These are phyloP conservation scores for Tolypocladium tropicale DNA, from an alignment of 2,329 filamentous ascomycete genomes.

Conservation along the genomic window DNA sequence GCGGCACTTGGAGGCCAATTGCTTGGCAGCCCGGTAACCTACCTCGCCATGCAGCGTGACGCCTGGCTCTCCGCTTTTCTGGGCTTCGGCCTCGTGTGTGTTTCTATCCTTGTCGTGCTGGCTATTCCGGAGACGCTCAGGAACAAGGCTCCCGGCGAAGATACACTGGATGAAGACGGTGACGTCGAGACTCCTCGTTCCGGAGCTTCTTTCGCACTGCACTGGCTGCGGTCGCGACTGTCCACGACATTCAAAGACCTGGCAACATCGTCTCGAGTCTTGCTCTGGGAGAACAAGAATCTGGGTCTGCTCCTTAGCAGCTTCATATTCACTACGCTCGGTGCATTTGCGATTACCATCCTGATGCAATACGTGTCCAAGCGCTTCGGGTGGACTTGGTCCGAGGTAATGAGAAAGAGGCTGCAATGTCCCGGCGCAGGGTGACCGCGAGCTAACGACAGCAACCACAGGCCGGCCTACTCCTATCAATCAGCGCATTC, in stretches of 20 bases:
- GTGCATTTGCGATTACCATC: slow-evolving; percentile 4
- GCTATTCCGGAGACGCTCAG: not conserved
- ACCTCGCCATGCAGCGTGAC: not conserved
- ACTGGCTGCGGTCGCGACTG: not conserved
- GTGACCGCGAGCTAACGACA: not conserved
- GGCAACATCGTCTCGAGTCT: not conserved
- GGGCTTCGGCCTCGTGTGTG: not conserved
- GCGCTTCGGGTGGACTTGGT: slow-evolving; percentile 7
- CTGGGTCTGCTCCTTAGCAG: not conserved
- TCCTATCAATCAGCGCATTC: slow-evolving; percentile 2
- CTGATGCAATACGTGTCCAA: slow-evolving; percentile 8
- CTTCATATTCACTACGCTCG: slow-evolving; percentile 3
- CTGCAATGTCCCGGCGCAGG: not conserved
- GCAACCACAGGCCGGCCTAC: not conserved
- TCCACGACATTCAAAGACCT: not conserved
- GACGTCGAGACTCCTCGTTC: not conserved
- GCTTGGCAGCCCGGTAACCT: not conserved
- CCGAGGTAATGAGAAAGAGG: slow-evolving; percentile 1
- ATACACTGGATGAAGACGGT: not conserved
- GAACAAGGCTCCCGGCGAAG: not conserved
- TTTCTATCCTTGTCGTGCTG: not conserved
- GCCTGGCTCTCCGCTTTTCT: not conserved
- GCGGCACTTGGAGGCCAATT: not conserved
- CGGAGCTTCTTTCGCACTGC: not conserved
- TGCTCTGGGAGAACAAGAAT: not conserved